Evolutionary conservation across 83 land plant species (phyloP).

Genomic region (Thuja plicata): DNA sequence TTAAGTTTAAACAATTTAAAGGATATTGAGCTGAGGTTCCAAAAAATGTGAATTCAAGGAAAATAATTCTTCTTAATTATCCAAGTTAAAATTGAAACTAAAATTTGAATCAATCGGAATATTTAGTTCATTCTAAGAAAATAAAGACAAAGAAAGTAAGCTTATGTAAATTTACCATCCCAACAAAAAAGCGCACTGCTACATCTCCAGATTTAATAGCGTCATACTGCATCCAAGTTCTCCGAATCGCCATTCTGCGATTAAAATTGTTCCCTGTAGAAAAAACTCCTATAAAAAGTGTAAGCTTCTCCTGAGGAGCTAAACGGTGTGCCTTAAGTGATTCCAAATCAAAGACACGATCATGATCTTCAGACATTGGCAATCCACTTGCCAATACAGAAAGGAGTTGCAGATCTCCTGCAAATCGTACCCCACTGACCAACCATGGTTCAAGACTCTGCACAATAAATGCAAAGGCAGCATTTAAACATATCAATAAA

Average conservation of each 20-base stretch:
- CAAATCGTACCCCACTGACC: constrained; percentile 73
- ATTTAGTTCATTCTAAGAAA: background rate
- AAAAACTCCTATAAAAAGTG: constrained; percentile 81
- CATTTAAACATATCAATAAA: constrained; percentile 9
- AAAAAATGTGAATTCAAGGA: background rate
- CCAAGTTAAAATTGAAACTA: background rate
- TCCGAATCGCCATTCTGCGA: constrained; percentile 93
- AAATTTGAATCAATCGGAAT: background rate
- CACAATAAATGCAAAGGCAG: background rate
- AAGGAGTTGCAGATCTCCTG: constrained; percentile 67
- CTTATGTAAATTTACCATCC: constrained; percentile 59
- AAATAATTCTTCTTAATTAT: background rate
- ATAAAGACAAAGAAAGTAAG: constrained; percentile 7
- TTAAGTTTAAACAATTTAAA: background rate
- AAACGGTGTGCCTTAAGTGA: constrained; percentile 51
- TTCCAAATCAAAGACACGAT: constrained; percentile 72
- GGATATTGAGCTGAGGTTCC: background rate
- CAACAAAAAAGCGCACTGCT: constrained; percentile 96
- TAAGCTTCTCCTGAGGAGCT: constrained; percentile 19
- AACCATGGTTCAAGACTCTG: constrained; percentile 98
- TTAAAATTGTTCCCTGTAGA: constrained; percentile 95
- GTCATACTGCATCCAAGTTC: constrained; percentile 99
- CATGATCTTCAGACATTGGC: constrained; percentile 85
- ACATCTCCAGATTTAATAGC: constrained; percentile 74
- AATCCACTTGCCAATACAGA: constrained; percentile 88